Evolutionary conservation across 129 eudicot species (phyloP), one percentile per base, ranked within the genome.

Genomic region (Mikania micrantha): DNA sequence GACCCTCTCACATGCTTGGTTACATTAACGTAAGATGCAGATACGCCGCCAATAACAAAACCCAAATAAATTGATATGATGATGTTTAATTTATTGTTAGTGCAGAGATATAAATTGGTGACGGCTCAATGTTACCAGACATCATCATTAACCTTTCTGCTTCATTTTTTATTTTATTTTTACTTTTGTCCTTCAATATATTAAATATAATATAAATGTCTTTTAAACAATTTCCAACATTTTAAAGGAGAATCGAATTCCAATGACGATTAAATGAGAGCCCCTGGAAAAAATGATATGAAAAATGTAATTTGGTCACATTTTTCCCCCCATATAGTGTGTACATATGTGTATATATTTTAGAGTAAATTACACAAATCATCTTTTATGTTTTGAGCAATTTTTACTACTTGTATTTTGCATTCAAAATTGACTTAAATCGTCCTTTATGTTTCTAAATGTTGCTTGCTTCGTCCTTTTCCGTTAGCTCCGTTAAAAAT

Each of bases 141-240:
- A 76, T 4, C 70, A 76, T 76, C 75, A 76, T 76, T 75, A 13
- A 15, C 42, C 80, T 69, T 76, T 75, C 68, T 9, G 10, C 54
- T 62, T 38, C 74, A 7, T 48, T 62, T 60, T 22, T 73, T 64
- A 48, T n/a, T 12, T 63, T 49, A 60, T 60, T 47, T 59, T 61
- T 52, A 21, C 1, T 24, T 4, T 22, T 15, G 22, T 20, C 34
- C 12, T 24, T 13, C 12, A 0, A 13, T 44, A n/a, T 28, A 28
- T 9, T 13, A 5, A 7, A 21, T 15, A 1, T 13, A 0, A 7
- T 36, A 11, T 12, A 27, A 9, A 28, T 39, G 12, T 4, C n/a
- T n/a, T 16, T 4, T 13, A 45, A 45, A 45, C 52, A 45, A n/a
- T 5, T 45, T 16, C 24, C 29, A 3, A 50, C 9, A 21, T 16